phyloP scores from a whole-genome alignment of 768 basidiomycete genomes.

The Lentinula detonsa region DNA sequence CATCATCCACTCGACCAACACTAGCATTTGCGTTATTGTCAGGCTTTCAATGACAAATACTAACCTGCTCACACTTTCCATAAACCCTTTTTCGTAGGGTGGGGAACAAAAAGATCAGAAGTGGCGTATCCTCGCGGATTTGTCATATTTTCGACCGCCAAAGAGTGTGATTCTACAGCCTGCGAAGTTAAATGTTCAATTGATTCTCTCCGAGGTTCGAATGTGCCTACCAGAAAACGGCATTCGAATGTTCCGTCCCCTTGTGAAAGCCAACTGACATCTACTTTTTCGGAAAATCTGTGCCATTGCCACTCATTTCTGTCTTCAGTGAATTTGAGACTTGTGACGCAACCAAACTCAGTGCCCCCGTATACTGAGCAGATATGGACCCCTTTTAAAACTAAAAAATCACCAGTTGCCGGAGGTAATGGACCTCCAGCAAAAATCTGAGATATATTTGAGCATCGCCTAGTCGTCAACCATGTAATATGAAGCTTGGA shows the following conservation, averaged over 20 bases:
- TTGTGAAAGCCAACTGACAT: slow-evolving; percentile 28
- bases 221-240: slow-evolving; percentile 26
- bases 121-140: slow-evolving; percentile 35
- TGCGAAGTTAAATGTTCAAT: slow-evolving; percentile 7
- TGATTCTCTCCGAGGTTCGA: background rate
- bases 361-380: slow-evolving; percentile 30
- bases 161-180: slow-evolving; percentile 25
- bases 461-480: background rate
- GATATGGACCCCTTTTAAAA: slow-evolving; percentile 26
- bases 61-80: slow-evolving; percentile 23
- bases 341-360: slow-evolving; percentile 21
- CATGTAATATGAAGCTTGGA: background rate
- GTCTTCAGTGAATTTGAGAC: background rate
- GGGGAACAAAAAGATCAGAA: slow-evolving; percentile 35
- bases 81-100: slow-evolving; percentile 34
- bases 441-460: background rate
- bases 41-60: background rate
- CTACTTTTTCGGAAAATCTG: slow-evolving; percentile 16
- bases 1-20: slow-evolving; percentile 26
- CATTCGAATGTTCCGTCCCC: slow-evolving; percentile 31
- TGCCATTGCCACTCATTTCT: slow-evolving; percentile 25
- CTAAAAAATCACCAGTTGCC: slow-evolving; percentile 28
- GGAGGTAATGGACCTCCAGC: slow-evolving; percentile 29
- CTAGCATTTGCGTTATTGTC: slow-evolving; percentile 7
- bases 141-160: slow-evolving; percentile 23